Base-by-base conservation (phyloP, 2,329 filamentous ascomycete genomes). In the Fusarium vanettenii region DNA sequence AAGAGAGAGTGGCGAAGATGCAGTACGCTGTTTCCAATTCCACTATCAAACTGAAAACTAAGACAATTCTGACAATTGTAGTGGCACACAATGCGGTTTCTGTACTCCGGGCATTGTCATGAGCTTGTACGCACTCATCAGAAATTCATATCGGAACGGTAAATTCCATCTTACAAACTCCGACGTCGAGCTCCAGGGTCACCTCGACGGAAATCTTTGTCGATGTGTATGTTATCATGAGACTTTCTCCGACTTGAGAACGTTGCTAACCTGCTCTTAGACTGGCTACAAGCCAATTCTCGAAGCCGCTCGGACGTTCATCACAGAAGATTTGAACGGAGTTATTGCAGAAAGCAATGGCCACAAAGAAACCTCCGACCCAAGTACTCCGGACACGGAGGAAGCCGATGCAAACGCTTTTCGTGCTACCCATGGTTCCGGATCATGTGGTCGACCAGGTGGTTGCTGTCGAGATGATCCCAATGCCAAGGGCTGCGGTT, bases 81-180 rank as follows among this genome's bases (percentile, higher is more conserved):
- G 66, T 61, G 95, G 95, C 60, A 96, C 93, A 73, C 95, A 97
- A 82, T 98, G 87, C 64, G 87, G 94, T 1, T 98, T 98, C 82
- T 98, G 95, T 80, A 97, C 95, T 0, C 95, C 95, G 5, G 95
- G 95, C 3, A 97, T 98, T 78, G 94, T 97, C 66, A 97, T 98
- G 93, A 97, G 94, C 81, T 84, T 97, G 64, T 98, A 98, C 82
- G 95, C 95, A n/a, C 88, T 97, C 29, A 86, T 98, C 29, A 89
- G 95, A 67, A 97, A 97, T 55, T 71, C 69, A 8, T 71, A 69
- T 39, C 52, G 43, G 7, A 27, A 69, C 22, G 69, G 69, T n/a
- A 67, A 56, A 1, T 71, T 71, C 79, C 92, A 94, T 74, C 88
- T 92, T 7, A 87, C 87, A 37, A 94, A 94, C 0, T 91, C 90